phyloP scores from a whole-genome alignment of 345 rosid genomes.

The Abelmoschus esculentus region DNA sequence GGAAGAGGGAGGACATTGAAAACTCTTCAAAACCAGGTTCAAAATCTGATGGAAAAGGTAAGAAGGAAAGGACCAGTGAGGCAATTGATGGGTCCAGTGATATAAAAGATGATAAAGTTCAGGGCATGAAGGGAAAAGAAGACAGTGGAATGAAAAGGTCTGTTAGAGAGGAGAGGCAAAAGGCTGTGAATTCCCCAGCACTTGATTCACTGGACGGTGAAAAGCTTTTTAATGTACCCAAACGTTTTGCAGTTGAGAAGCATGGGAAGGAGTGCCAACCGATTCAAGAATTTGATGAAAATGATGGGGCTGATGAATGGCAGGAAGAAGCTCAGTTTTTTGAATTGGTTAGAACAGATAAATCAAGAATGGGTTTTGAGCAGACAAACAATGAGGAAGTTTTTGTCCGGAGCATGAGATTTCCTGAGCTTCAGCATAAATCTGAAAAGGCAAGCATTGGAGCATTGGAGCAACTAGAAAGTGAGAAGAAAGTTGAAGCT shows the following conservation, averaged over 20 bases:
- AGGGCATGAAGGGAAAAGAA: slow-evolving; percentile 19
- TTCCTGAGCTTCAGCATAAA: slow-evolving; percentile 33
- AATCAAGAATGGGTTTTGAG: slow-evolving; percentile 33
- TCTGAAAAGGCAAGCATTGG: slow-evolving; percentile 26
- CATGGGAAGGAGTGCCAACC: slow-evolving; percentile 31
- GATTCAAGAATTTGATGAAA: slow-evolving; percentile 31
- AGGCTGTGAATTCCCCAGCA: slow-evolving; percentile 12
- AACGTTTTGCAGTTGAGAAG: slow-evolving; percentile 25
- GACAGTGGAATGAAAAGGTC: slow-evolving; percentile 22
- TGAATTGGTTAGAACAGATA: slow-evolving; percentile 55
- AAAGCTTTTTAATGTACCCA: slow-evolving; percentile 15
- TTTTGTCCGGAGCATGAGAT: slow-evolving; percentile 19
- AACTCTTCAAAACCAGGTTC: slow-evolving; percentile 25
- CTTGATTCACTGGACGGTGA: slow-evolving; percentile 25
- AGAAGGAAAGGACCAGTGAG: slow-evolving; percentile 26
- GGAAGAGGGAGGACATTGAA: slow-evolving; percentile 44
- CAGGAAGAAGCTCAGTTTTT: slow-evolving; percentile 65
- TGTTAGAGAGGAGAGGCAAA: slow-evolving; percentile 25
- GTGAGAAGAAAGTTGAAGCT: slow-evolving; percentile 25
- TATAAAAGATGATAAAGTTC: slow-evolving; percentile 18
- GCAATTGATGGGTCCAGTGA: slow-evolving; percentile 8
- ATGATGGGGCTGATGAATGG: slow-evolving; percentile 61
- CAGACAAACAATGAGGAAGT: slow-evolving; percentile 29
- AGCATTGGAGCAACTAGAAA: slow-evolving; percentile 22
- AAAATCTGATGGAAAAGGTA: slow-evolving; percentile 25